Conservation (phyloP, 805 yeast species). For the Kodamaea hsintzibuensis region DNA sequence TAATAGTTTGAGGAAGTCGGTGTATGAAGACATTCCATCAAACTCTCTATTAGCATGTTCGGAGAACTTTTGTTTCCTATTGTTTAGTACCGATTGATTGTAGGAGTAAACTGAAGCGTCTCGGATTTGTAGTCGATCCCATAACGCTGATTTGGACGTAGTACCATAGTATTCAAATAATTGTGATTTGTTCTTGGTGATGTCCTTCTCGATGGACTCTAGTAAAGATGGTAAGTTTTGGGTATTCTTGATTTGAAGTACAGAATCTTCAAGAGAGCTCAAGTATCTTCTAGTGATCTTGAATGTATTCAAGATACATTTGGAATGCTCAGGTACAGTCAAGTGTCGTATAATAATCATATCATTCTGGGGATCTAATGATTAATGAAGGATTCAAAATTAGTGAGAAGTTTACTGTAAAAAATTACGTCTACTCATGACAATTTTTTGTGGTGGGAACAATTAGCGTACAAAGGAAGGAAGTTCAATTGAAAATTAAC, state of each 20-base stretch:
- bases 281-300: not conserved
- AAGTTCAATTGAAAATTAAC: too few species aligned
- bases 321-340: not conserved
- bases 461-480: too few species aligned
- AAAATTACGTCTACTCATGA: too few species aligned
- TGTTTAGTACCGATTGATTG: constrained; percentile 3
- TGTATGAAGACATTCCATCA: constrained; percentile 3
- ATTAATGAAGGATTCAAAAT: too few species aligned
- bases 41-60: not conserved
- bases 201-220: not conserved
- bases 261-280: not conserved
- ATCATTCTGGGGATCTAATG: not conserved
- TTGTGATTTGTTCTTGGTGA: not conserved
- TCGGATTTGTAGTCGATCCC: constrained; percentile 1
- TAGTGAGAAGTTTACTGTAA: not conserved
- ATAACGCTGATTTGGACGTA: not conserved
- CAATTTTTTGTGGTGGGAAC: too few species aligned
- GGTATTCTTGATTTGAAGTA: not conserved
- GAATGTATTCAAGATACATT: not conserved
- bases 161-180: not conserved
- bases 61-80: not conserved
- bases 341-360: not conserved
- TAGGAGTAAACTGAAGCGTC: constrained; percentile 3
- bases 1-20: constrained; percentile 17
- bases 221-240: not conserved